A percentile compares a stretch with the other conserved stretches of the same genome.
Conservation (phyloP, 331 rosid genomes). For the Quercus lobata region DNA sequence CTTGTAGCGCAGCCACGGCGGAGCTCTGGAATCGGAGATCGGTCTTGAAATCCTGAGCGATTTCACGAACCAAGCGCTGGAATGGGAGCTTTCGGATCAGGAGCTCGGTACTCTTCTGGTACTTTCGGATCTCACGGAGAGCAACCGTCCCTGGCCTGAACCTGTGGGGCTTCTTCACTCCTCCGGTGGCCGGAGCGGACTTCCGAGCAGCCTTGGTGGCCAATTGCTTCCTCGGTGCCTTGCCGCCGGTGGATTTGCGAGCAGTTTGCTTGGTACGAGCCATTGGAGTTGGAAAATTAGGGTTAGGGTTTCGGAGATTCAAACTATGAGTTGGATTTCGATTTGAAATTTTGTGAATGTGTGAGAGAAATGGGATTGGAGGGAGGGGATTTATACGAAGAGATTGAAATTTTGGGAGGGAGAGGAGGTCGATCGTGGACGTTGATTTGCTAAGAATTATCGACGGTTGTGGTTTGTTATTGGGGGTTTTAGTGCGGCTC, state of each 20-base stretch:
- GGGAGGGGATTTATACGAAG: conserved; percentile 1
- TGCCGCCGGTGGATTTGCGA: conserved; percentile 72
- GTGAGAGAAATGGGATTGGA: fast-evolving
- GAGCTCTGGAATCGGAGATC: conserved; percentile 71
- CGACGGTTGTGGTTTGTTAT: conserved; percentile 22
- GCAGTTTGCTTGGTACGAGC: conserved; percentile 81
- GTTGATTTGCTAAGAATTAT: not conserved
- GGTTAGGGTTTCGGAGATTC: not conserved
- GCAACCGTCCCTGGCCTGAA: conserved; percentile 72
- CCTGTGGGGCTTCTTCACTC: conserved; percentile 70
- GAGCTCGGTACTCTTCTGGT: conserved; percentile 73
- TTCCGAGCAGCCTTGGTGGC: conserved; percentile 72
- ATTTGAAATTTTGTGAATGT: too few relatives aligned
- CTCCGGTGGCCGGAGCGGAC: conserved; percentile 73
- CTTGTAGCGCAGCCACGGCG: conserved; percentile 60
- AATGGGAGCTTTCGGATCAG: conserved; percentile 59
- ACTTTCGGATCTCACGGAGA: conserved; percentile 69
- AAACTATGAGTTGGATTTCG: too few relatives aligned
- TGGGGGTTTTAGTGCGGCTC: not conserved
- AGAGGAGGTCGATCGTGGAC: not conserved
- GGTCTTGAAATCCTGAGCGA: conserved; percentile 74
- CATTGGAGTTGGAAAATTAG: conserved; percentile 15
- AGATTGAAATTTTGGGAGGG: conserved; percentile 11
- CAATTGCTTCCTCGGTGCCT: conserved; percentile 68
- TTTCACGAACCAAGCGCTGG: conserved; percentile 63